These are phyloP conservation scores for Coleophoma crateriformis DNA, from an alignment of 2,329 filamentous ascomycete genomes.

Conservation along the genomic window DNA sequence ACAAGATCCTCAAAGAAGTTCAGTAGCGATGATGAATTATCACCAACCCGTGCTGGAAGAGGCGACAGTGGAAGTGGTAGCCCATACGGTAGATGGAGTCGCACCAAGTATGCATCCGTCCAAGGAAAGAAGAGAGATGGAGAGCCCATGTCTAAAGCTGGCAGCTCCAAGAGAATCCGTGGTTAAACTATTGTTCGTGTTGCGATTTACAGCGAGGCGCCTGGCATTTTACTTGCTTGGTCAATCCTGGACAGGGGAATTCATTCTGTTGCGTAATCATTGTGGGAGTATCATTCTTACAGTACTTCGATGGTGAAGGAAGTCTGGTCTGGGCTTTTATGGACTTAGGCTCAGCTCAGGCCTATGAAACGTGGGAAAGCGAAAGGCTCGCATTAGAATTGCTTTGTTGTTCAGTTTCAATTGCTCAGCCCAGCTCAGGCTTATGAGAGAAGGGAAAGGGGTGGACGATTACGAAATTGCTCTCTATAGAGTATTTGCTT, in stretches of 20 bases:
- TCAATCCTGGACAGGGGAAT: background rate
- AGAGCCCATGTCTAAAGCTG: slow-evolving; percentile 26
- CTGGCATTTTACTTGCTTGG: background rate
- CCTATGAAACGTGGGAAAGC: too few species aligned
- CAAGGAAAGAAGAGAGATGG: slow-evolving; percentile 39
- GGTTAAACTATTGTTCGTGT: slow-evolving; percentile 1
- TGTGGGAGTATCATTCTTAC: too few species aligned
- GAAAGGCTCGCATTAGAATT: too few species aligned
- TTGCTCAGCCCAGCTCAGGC: too few species aligned
- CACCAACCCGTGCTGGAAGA: slow-evolving; percentile 10
- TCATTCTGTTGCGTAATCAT: background rate
- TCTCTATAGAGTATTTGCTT: too few species aligned
- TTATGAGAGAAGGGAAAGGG: too few species aligned
- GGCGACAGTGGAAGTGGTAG: slow-evolving; percentile 11
- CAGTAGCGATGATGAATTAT: slow-evolving; percentile 20
- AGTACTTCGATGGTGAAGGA: too few species aligned
- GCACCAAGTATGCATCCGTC: slow-evolving; percentile 11
- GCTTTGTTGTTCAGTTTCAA: too few species aligned
- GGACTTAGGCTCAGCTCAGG: too few species aligned
- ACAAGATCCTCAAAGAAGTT: slow-evolving; percentile 52
- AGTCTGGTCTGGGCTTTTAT: too few species aligned
- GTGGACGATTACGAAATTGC: too few species aligned
- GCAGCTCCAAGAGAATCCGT: slow-evolving; percentile 33
- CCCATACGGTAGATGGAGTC: slow-evolving; percentile 60
- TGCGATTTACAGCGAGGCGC: background rate